phyloP scores from a whole-genome alignment of 108 stramenopile species.

The Pseudonitzschia delicatissima region DNA sequence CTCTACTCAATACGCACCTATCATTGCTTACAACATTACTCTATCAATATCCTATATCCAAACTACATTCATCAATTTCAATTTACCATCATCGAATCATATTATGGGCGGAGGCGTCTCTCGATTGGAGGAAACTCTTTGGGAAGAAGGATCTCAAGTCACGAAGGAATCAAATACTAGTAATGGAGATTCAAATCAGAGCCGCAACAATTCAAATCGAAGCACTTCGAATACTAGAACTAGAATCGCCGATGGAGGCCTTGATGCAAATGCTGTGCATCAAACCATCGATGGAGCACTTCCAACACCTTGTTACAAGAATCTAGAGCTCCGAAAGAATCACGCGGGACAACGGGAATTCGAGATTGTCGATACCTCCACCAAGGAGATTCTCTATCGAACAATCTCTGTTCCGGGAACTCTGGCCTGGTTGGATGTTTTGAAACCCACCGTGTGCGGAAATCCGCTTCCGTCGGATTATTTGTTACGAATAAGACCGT shows the following conservation, averaged over 20 bases:
- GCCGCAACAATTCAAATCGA: no score
- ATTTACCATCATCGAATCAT: no score
- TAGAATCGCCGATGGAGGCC: constrained; percentile 22
- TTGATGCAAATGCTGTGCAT: neutral
- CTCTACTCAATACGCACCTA: no score
- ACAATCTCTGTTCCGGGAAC: constrained; percentile 42
- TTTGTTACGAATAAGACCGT: constrained; percentile 19
- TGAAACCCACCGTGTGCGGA: constrained; percentile 13
- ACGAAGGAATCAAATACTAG: neutral
- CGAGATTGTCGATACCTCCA: constrained; percentile 28
- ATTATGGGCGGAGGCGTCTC: no score
- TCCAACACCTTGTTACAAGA: constrained; percentile 24
- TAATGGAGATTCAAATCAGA: no score
- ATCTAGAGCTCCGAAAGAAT: constrained; percentile 28
- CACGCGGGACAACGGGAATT: constrained; percentile 39
- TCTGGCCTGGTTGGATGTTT: constrained; percentile 47
- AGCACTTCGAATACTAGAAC: neutral
- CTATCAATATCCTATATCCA: no score
- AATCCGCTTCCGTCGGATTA: constrained; percentile 5
- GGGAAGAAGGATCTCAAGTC: neutral
- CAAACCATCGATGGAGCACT: constrained; percentile 38
- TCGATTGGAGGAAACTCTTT: neutral
- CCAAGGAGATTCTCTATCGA: constrained; percentile 30
- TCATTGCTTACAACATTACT: no score
- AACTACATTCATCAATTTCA: no score